These are phyloP conservation scores for Cystofilobasidium macerans DNA, from an alignment of 768 basidiomycete species.

Conservation along the genomic window DNA sequence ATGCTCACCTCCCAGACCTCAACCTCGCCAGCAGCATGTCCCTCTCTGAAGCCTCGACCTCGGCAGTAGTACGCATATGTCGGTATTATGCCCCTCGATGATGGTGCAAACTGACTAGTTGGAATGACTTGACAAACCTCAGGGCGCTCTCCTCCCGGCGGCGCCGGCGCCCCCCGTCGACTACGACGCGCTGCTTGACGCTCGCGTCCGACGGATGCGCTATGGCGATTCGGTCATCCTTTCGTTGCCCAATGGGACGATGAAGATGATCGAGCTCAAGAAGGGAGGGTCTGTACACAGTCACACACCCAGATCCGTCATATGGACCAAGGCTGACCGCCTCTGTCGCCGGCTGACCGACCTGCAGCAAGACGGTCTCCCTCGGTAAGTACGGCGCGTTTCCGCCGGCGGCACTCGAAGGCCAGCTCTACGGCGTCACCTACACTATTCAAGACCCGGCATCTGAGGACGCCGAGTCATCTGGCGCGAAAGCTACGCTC, in stretches of 20 bases:
- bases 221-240: slow-evolving; percentile 68
- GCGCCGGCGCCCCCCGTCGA: not conserved
- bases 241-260: slow-evolving; percentile 64
- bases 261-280: slow-evolving; percentile 62
- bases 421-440: slow-evolving; percentile 72
- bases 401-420: slow-evolving; percentile 60
- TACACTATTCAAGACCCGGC: slow-evolving; percentile 56
- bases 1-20: too few relatives aligned
- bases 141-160: too few relatives aligned
- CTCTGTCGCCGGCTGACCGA: slow-evolving; percentile 4
- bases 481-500: not conserved
- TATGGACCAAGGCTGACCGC: not conserved
- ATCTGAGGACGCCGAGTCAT: not conserved
- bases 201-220: slow-evolving; percentile 42
- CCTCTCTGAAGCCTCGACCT: too few relatives aligned
- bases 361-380: slow-evolving; percentile 48
- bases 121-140: too few relatives aligned
- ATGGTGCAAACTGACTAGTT: too few relatives aligned
- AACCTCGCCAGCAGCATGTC: too few relatives aligned
- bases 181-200: not conserved
- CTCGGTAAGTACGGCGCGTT: slow-evolving; percentile 84
- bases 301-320: slow-evolving; percentile 57
- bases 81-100: too few relatives aligned
- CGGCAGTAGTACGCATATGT: too few relatives aligned
- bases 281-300: too few relatives aligned